These are phyloP conservation scores for Chlamydomonas sp. DNA, from an alignment of 139 green algal species.

Conservation along the genomic window DNA sequence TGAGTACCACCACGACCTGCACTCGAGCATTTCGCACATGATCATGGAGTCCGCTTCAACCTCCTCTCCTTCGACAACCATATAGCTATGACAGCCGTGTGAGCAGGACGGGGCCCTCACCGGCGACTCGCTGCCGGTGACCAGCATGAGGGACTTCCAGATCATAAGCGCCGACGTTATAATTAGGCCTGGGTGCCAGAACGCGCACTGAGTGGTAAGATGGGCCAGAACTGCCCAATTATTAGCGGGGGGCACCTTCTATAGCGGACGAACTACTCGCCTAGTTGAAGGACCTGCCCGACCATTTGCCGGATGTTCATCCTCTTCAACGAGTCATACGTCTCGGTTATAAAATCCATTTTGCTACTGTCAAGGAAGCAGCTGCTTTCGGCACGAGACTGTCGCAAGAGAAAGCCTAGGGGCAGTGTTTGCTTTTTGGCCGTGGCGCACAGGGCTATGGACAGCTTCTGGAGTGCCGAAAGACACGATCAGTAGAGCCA, in stretches of 20 bases:
- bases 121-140: conserved; percentile 95
- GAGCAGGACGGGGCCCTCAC: conserved; percentile 48
- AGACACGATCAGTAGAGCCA: no score
- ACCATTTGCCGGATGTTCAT: conserved; percentile 51
- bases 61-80: no score
- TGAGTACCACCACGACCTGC: conserved; percentile 97
- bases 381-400: no score
- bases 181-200: conserved; percentile 82
- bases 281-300: conserved; percentile 48
- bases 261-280: not conserved
- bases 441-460: no score
- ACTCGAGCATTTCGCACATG: not conserved
- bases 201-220: not conserved
- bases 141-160: conserved; percentile 96
- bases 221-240: not conserved
- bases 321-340: conserved; percentile 17
- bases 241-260: not conserved
- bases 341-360: conserved; percentile 38
- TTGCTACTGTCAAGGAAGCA: not conserved
- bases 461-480: no score
- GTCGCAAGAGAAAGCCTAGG: no score
- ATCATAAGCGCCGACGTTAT: conserved; percentile 97
- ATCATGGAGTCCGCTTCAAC: no score
- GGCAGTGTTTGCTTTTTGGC: no score
- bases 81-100: no score